These are phyloP conservation scores for Clathrospora elynae DNA, from an alignment of 2,329 filamentous ascomycete species.

Conservation along the genomic window DNA sequence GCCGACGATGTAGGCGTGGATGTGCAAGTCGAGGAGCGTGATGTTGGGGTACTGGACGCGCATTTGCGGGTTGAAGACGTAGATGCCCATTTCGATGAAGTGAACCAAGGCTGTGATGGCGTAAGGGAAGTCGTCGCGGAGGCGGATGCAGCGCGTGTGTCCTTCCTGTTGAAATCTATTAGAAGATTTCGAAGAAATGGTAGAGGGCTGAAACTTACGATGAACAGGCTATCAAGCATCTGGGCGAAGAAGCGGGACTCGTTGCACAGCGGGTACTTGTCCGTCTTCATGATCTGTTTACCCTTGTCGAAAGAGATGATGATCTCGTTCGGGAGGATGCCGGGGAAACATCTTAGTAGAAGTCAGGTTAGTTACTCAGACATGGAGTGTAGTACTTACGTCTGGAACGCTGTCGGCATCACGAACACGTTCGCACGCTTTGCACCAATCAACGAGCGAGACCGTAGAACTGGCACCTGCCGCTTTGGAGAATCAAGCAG, in stretches of 20 bases:
- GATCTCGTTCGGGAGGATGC: conserved; percentile 19
- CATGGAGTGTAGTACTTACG: conserved; percentile 7
- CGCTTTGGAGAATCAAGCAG: conserved; percentile 7
- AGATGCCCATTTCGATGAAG: conserved; percentile 27
- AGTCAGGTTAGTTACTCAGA: conserved; percentile 1
- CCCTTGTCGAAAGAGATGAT: conserved; percentile 25
- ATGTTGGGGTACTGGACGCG: conserved; percentile 16
- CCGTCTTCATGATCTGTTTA: conserved; percentile 17
- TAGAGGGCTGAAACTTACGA: conserved; percentile 6
- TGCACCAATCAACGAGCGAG: neutral
- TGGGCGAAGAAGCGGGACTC: conserved; percentile 23
- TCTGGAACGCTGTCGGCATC: conserved; percentile 7
- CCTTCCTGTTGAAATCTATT: neutral
- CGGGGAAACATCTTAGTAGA: conserved; percentile 10
- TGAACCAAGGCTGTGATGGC: conserved; percentile 25
- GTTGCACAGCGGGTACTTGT: conserved; percentile 22
- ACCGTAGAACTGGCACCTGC: neutral
- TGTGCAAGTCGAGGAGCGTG: conserved; percentile 31
- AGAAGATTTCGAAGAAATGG: neutral
- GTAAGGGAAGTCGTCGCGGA: conserved; percentile 30
- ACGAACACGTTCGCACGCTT: conserved; percentile 16
- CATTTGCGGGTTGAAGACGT: conserved; percentile 21
- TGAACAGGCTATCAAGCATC: conserved; percentile 17
- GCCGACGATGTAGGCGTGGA: conserved; percentile 32
- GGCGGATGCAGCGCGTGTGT: conserved; percentile 20